Evolutionary conservation across 495 filamentous ascomycete species (phyloP).

Genomic region (Penicillium diatomitis): DNA sequence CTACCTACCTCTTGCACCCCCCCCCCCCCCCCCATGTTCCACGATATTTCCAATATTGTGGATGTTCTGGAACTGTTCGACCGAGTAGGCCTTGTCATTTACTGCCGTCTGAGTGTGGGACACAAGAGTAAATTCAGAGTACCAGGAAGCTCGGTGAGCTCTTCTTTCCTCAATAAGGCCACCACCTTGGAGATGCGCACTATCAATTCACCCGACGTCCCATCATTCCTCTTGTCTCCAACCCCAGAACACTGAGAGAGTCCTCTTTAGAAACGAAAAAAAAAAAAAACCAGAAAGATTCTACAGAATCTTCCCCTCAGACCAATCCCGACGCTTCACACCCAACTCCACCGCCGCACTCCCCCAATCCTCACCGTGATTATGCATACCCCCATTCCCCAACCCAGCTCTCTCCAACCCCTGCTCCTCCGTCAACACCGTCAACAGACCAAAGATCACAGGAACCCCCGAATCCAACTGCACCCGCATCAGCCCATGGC

Average conservation of each 20-base stretch:
- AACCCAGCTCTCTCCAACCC: conserved; percentile 79
- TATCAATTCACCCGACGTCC: too few relatives aligned
- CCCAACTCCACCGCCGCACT: conserved; percentile 47
- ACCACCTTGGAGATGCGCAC: too few relatives aligned
- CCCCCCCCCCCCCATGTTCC: too few relatives aligned
- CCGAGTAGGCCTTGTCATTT: too few relatives aligned
- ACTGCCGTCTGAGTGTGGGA: too few relatives aligned
- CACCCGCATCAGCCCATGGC: conserved; percentile 86
- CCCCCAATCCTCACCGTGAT: conserved; percentile 87
- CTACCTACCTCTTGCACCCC: too few relatives aligned
- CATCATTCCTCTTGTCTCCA: neutral
- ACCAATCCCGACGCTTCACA: conserved; percentile 35
- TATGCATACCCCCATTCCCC: conserved; percentile 49
- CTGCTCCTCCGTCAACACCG: conserved; percentile 81
- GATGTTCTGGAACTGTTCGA: too few relatives aligned
- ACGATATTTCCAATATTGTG: too few relatives aligned
- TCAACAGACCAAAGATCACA: conserved; percentile 87
- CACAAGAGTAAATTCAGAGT: too few relatives aligned
- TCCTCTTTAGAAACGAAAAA: neutral
- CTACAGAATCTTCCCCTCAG: conserved; percentile 35
- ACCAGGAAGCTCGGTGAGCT: too few relatives aligned
- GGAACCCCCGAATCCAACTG: conserved; percentile 81
- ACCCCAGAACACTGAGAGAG: neutral
- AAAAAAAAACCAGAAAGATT: conserved; percentile 3
- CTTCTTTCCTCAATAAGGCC: too few relatives aligned